phyloP scores from a whole-genome alignment of 208 protist genomes.

The Leishmania arabica region DNA sequence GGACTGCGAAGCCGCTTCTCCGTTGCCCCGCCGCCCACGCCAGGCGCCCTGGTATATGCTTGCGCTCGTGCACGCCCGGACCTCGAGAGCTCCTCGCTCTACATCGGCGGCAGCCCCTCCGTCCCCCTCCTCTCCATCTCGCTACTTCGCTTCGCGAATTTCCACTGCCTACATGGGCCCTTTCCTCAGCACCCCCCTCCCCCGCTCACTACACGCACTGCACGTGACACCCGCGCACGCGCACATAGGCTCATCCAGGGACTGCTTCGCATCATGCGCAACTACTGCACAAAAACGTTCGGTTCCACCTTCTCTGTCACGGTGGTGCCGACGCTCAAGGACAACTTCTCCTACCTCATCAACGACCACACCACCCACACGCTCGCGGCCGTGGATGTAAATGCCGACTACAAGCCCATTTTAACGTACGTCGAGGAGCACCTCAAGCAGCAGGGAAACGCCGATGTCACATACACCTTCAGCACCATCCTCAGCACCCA shows the following conservation, averaged over 20 bases:
- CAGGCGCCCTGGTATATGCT: background rate
- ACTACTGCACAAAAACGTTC: slow-evolving; percentile 50
- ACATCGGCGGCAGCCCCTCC: background rate
- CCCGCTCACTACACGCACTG: background rate
- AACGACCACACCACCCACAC: slow-evolving; percentile 62
- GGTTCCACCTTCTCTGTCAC: slow-evolving; percentile 72
- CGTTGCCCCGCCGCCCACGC: background rate
- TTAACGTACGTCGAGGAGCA: slow-evolving; percentile 47
- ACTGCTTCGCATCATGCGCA: slow-evolving; percentile 23
- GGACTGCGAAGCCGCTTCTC: background rate
- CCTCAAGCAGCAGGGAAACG: slow-evolving; percentile 15
- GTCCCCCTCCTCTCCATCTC: background rate
- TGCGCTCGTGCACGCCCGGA: background rate
- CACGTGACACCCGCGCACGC: background rate
- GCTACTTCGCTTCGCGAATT: background rate
- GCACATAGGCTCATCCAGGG: background rate
- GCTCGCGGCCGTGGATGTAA: slow-evolving; percentile 88
- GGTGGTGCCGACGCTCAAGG: slow-evolving; percentile 82
- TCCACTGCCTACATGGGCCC: background rate
- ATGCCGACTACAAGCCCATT: slow-evolving; percentile 66
- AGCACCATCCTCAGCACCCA: slow-evolving; percentile 90
- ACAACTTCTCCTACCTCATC: slow-evolving; percentile 94
- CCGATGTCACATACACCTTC: slow-evolving; percentile 13
- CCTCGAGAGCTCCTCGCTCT: background rate
- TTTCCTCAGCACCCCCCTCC: background rate